Evolutionary conservation across 495 filamentous ascomycete genomes (phyloP).

Genomic region (Cenococcum geophilum): DNA sequence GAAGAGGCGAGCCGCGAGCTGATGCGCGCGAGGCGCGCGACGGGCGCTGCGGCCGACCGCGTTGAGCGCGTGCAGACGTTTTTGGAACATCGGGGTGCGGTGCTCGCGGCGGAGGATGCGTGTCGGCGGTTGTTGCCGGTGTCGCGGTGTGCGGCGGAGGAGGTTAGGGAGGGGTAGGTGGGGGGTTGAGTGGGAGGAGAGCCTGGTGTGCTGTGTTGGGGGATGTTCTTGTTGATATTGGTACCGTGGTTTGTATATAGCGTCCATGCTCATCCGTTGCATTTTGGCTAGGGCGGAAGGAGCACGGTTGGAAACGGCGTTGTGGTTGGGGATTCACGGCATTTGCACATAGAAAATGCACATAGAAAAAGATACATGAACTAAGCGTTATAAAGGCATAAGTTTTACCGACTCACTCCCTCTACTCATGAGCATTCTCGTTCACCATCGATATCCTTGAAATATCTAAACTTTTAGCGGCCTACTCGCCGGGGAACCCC

Average conservation of each 20-base stretch:
- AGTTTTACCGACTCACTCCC: no score
- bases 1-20: slow-evolving; percentile 57
- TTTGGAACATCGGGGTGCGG: slow-evolving; percentile 41
- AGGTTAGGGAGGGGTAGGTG: slow-evolving; percentile 12
- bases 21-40: slow-evolving; percentile 48
- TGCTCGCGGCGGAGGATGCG: slow-evolving; percentile 27
- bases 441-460: no score
- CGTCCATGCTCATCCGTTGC: neutral
- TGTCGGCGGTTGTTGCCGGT: slow-evolving; percentile 31
- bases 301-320: neutral
- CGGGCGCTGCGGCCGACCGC: slow-evolving; percentile 42
- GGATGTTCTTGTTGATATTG: neutral
- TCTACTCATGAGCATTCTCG: no score
- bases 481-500: slow-evolving; percentile 15
- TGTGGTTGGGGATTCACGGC: neutral
- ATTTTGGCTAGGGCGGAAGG: neutral
- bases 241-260: neutral
- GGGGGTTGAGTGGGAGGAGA: neutral
- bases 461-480: neutral
- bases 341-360: neutral
- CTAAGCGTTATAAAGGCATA: no score
- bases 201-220: neutral
- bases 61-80: slow-evolving; percentile 69
- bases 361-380: no score
- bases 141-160: slow-evolving; percentile 28